These are phyloP conservation scores for Ambrosiella xylebori DNA, from an alignment of 2,329 filamentous ascomycete species.

Conservation along the genomic window DNA sequence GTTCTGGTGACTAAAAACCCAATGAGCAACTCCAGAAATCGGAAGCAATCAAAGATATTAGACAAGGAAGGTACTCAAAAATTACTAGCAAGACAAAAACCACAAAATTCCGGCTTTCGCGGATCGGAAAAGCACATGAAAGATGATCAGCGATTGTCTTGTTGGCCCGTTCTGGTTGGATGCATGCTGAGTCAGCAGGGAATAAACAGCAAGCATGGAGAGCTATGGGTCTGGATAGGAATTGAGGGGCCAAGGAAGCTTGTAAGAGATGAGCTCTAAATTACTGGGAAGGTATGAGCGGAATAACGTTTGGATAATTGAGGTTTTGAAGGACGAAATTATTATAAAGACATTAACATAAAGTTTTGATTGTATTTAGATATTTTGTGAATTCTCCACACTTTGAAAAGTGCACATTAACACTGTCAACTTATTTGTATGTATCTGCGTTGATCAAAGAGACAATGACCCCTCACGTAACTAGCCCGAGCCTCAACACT, in stretches of 20 bases:
- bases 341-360: neutral
- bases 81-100: neutral
- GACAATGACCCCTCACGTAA: neutral
- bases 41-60: no score
- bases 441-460: neutral
- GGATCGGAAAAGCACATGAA: neutral
- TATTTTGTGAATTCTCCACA: neutral
- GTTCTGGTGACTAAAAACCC: no score
- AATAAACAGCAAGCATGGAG: neutral
- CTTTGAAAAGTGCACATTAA: neutral
- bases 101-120: neutral
- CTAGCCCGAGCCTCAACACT: neutral
- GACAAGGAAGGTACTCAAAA: no score
- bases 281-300: neutral
- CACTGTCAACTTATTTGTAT: neutral
- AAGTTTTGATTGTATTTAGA: neutral
- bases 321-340: neutral
- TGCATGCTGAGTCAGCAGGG: neutral
- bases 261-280: neutral
- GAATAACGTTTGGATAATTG: neutral
- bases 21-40: no score
- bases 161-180: neutral
- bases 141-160: neutral
- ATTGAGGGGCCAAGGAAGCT: neutral
- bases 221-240: neutral